phyloP scores from a whole-genome alignment of 768 basidiomycete species.

The Gymnopilus junonius region DNA sequence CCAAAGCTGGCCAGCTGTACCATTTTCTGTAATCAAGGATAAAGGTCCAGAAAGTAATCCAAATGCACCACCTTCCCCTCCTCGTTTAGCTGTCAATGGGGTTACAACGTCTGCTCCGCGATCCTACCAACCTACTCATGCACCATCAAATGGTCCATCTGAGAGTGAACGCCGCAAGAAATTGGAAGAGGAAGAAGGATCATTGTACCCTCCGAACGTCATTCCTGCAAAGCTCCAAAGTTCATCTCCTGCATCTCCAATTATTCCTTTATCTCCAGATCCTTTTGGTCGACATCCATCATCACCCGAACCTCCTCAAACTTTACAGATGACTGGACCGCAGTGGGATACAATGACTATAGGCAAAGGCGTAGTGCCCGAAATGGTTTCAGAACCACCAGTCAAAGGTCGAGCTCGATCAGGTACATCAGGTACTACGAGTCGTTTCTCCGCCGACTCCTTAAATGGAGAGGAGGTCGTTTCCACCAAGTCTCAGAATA shows the following conservation, averaged over 20 bases:
- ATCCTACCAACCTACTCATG: conserved; percentile 36
- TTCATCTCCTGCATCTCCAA: conserved; percentile 49
- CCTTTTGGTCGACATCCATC: conserved; percentile 80
- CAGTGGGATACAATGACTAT: conserved; percentile 48
- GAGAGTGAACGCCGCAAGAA: conserved; percentile 54
- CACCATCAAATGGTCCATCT: conserved; percentile 34
- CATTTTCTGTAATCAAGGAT: conserved; percentile 41
- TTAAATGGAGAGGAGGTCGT: conserved; percentile 41
- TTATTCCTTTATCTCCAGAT: conserved; percentile 86
- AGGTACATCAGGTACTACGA: conserved; percentile 42
- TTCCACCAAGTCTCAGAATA: conserved; percentile 41
- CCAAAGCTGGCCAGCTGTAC: conserved; percentile 45
- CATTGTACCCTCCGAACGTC: conserved; percentile 46
- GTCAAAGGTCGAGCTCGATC: conserved; percentile 26
- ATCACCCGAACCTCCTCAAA: conserved; percentile 28
- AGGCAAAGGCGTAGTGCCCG: conserved; percentile 13
- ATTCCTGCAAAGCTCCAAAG: conserved; percentile 22
- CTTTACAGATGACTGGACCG: conserved; percentile 26
- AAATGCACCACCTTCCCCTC: conserved; percentile 53
- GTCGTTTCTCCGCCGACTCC: conserved; percentile 83
- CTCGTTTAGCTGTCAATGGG: conserved; percentile 70
- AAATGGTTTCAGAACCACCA: conserved; percentile 6
- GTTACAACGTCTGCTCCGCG: conserved; percentile 64
- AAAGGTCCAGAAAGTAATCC: conserved; percentile 21
- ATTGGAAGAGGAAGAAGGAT: conserved; percentile 49